Evolutionary conservation across 2,329 filamentous ascomycete species (phyloP), one percentile per base, ranked within the genome.

Genomic region (Hawksworthiomyces lignivorus): DNA sequence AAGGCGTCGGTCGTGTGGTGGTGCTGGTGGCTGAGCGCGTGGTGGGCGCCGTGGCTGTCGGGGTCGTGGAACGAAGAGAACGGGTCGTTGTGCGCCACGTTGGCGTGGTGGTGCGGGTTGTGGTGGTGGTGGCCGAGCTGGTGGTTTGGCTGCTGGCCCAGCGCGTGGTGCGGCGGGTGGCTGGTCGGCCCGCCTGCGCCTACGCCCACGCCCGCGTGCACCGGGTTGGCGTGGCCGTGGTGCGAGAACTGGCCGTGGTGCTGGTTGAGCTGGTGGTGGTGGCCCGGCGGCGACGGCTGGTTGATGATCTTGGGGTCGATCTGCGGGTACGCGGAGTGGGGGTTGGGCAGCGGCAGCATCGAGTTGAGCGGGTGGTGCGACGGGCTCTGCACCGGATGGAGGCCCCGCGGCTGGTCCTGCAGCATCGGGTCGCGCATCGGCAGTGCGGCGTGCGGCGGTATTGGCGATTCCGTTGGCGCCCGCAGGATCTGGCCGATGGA

Each of bases 231-330:
- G 15, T 42, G 39, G 27, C 12, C 22, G 18, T 37, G 40, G 14
- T 37, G 40, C 15, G 33, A 12, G 22, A 31, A 42, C 27, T 36
- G 39, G 17, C 39, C 39, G 33, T 48, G 49, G 39, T 56, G 54
- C 43, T 59, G 56, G 26, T 11, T 26, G 19, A 15, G 36, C 7
- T 57, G 54, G 8, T 54, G 53, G 33, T 51, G 56, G 21, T 47
- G 51, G 21, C 56, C 52, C 28, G 57, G 54, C 19, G 52, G 52
- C 2, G 56, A 49, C 1, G 61, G 52, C 39, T 70, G 67, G 34
- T 63, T 68, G 50, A 77, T 76, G 41, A 77, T 76, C 50, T 73
- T 72, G n/a, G 74, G 73, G 52, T 78, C 73, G 55, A 78, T 77
- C 20, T 73, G 74, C 40, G 75, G 70, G 53, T 60, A 59, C 27